Evolutionary conservation across 2,329 filamentous ascomycete genomes (phyloP), one percentile per base, ranked within the genome.

Genomic region (Plectosphaerella cucumerina): DNA sequence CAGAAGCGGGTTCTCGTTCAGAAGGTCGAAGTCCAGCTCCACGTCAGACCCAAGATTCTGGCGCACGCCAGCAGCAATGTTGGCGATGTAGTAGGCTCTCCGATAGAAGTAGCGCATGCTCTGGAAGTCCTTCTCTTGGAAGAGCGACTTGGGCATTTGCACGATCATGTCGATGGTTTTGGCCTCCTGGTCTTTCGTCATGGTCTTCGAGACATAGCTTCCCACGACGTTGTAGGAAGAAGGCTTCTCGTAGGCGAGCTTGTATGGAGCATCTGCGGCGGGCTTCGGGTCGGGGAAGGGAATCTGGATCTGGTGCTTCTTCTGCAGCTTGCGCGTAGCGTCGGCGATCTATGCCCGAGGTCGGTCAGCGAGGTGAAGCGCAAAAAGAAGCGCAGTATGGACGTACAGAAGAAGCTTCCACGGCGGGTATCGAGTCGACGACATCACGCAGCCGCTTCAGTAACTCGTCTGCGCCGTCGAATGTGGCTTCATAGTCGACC

Each of bases 91-190:
- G 69, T 93, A 97, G 12, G 94, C 89, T 56, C 92, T 79, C 62
- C 96, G 95, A 72, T 97, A 92, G 64, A 97, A 96, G 71, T 96
- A 97, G 54, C 94, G 84, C 74, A 94, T 80, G 66, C 96, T 91
- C 47, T 92, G 78, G 65, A 93, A 97, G 69, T 99, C 94, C 70
- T 97, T 97, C 43, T 95, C 89, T 63, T 96, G 90, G 61, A 97
- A 92, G 12, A 96, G 70, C 1, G 80, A 72, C 51, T 74, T 68
- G 5, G 94, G 93, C 84, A 99, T 95, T 45, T 88, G 87, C 15
- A 96, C 83, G 6, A 93, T 84, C 78, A 97, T 82, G 67, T 97
- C 93, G 53, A 97, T 77, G 15, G 80, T 75, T 22, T 85, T 70
- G 22, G 66, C 68, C 46, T 71, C 69, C 58, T 86, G 81, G 11